Evolutionary conservation across 208 protist genomes (phyloP), one percentile per base, ranked within the genome.

Genomic region (Acanthamoeba sp.): DNA sequence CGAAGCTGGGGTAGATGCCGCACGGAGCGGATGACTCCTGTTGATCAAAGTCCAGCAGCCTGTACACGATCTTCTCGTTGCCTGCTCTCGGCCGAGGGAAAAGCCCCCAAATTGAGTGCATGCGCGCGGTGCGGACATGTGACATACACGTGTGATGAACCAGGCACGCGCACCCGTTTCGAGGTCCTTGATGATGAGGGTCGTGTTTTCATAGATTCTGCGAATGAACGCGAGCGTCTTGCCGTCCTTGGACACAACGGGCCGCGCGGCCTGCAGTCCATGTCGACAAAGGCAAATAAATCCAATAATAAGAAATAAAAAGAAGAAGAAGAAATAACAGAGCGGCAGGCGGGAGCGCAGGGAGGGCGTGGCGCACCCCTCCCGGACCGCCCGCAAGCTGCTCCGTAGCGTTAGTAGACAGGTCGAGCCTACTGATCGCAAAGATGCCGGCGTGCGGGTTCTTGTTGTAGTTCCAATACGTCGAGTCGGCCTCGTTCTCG

Each of bases 391-490:
- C 55, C 10, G 85, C 29, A 9, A 91, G n/a, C 24, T 69, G 38
- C 52, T 45, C 36, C 4, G 85, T 36, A 24, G 32, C 27, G 18
- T 76, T 91, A 32, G 85, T 42, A 1, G 85, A 18, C 14, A 66
- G 6, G 85, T 91, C 22, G 64, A 91, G 14, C 34, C 85, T 7
- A 27, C 55, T 48, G 27, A 91, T 91, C 29, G 64, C 87, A 27
- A 78, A 92, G 55, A 92, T 92, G 55, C 89, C 89, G 27, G 64
- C 55, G 22, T 93, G 89, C 32, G 89, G 89, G 89, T 93, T 38
- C 71, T 93, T 93, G 89, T 80, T 82, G 89, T 93, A 93, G 59
- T 82, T 73, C 66, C 64, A 93, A 38, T 38, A 84, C 9, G 29
- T 57, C 29, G 45, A 34, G 48, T 93, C 62, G 1, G n/a, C 48